Evolutionary conservation across 2,329 filamentous ascomycete genomes (phyloP), one percentile per base, ranked within the genome.

Genomic region (Malbranchea cinnamomea): DNA sequence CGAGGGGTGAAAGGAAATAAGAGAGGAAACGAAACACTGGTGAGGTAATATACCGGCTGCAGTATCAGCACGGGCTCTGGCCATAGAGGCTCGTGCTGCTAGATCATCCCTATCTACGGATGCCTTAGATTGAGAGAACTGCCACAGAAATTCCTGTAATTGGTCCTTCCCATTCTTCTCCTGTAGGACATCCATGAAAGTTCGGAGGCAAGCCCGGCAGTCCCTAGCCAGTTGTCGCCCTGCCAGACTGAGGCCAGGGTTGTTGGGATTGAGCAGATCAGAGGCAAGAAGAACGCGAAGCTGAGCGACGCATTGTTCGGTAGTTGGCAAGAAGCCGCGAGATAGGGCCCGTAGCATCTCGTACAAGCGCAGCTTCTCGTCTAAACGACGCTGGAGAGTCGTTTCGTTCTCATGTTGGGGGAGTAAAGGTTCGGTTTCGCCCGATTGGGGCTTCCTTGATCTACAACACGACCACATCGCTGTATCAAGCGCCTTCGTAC

Each of bases 81-180:
- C 69, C 41, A 65, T 67, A 28, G 64, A 64, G 3, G 73, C 77
- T 28, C 68, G 66, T 22, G 64, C 56, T 2, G 67, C 63, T 25
- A 85, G 58, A 36, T 80, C 67, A 11, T 70, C 63, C 1, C 73
- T 62, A 42, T 85, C 74, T 3, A 87, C 55, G 1, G 68, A 68
- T 4, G 89, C 59, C 19, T 70, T 68, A n/a, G 82, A 75, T 48
- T 80, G 78, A 38, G 73, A 62, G 26, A 92, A 54, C 44, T 77
- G 84, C 84, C 84, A 94, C 22, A 93, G 63, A 39, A 94, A 80
- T 45, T 94, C 82, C 52, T 95, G 87, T 11, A 95, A 71, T 50
- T 93, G 78, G 53, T 95, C 83, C 10, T 71, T 56, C 37, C 64
- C 61, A 52, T 94, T 94, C 60, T 94, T 95, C 53, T 84, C 66